phyloP scores from a whole-genome alignment of 2,329 filamentous ascomycete genomes.

The Colletotrichum tropicale region DNA sequence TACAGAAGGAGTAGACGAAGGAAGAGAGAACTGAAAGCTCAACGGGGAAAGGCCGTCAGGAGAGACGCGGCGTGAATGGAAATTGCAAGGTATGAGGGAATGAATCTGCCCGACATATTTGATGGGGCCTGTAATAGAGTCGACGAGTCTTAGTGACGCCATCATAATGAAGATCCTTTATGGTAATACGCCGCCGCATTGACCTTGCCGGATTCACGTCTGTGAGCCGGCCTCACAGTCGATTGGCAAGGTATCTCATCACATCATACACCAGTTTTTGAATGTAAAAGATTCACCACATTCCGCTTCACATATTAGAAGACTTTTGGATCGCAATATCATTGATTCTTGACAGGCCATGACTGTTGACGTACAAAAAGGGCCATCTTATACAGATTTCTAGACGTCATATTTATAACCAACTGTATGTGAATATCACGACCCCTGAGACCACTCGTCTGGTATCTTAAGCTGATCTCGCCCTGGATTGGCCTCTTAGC shows the following conservation, averaged over 20 bases:
- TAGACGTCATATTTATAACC: neutral
- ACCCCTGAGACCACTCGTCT: neutral
- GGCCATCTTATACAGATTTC: neutral
- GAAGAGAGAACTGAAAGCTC: neutral
- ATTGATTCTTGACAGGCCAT: accelerated
- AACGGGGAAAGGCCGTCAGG: neutral
- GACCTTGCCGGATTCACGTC: accelerated
- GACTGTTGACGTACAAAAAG: neutral
- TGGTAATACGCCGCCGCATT: neutral
- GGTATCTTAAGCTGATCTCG: neutral
- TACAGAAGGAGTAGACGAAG: neutral
- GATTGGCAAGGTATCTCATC: neutral
- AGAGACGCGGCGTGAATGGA: neutral
- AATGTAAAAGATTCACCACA: neutral
- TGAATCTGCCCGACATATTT: neutral
- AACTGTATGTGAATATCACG: neutral
- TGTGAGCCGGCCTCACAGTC: neutral
- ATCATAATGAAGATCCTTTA: accelerated
- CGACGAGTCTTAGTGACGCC: neutral
- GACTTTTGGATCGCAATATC: neutral
- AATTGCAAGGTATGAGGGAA: neutral
- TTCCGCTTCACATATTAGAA: accelerated
- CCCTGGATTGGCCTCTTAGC: neutral
- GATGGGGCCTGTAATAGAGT: neutral
- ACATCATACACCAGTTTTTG: neutral